Percentiles rank a stretch among this genome's conserved stretches.
Conservation (phyloP, 164 flowering plant genomes). For the Umbellularia californica region DNA sequence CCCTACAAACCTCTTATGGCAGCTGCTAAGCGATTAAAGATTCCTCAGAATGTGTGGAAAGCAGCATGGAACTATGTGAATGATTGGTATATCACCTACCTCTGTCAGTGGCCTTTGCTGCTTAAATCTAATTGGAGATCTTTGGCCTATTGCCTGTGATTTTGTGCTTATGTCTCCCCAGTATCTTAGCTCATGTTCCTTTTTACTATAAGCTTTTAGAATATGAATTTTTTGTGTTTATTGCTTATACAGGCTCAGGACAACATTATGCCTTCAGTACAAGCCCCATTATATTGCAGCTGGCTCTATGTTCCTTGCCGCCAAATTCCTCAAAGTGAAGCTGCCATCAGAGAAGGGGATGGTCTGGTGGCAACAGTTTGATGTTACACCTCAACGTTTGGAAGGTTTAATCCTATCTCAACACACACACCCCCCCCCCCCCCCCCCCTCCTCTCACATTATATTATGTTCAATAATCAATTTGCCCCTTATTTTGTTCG, state of each 20-base stretch:
- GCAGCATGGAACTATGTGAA: slow-evolving; percentile 73
- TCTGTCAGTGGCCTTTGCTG: slow-evolving; percentile 2
- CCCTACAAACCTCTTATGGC: slow-evolving; percentile 64
- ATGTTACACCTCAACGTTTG: slow-evolving; percentile 49
- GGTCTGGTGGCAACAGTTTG: slow-evolving; percentile 70
- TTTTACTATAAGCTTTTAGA: not conserved
- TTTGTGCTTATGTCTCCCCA: not conserved
- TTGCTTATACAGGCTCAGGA: slow-evolving; percentile 45
- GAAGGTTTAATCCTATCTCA: slow-evolving; percentile 40
- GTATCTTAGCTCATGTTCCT: not conserved
- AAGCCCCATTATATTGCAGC: slow-evolving; percentile 76
- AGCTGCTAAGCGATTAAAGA: slow-evolving; percentile 44
- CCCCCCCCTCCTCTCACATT: too few species aligned
- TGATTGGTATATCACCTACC: slow-evolving; percentile 41
- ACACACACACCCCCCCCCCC: too few species aligned
- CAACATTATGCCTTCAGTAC: slow-evolving; percentile 64
- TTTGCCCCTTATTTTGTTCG: not conserved
- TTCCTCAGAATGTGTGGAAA: slow-evolving; percentile 36
- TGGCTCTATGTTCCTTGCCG: slow-evolving; percentile 66
- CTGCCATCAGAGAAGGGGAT: slow-evolving; percentile 46
- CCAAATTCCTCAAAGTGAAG: slow-evolving; percentile 50
- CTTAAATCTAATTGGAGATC: not conserved
- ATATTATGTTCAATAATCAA: not conserved
- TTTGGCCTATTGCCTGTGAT: not conserved
- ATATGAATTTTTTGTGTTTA: not conserved